phyloP scores from a whole-genome alignment of 805 yeast genomes.

The Wickerhamiella qilinensis region DNA sequence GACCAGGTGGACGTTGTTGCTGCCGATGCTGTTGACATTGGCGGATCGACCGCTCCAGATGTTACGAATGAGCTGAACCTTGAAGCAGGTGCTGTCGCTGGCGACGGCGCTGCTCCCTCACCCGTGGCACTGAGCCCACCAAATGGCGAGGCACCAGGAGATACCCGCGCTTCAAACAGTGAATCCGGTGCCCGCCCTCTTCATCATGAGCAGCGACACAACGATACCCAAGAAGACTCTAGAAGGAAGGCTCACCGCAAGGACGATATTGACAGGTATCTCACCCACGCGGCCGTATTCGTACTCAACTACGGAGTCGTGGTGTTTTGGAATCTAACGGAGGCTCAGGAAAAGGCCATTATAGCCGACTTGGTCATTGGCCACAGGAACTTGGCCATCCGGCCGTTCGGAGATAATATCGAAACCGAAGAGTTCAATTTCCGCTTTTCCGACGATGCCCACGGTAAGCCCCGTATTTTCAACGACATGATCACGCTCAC shows the following conservation, averaged over 20 bases:
- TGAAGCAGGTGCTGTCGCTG: not conserved
- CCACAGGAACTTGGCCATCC: slow-evolving; percentile 33
- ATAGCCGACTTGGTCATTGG: slow-evolving; percentile 83
- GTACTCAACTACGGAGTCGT: slow-evolving; percentile 85
- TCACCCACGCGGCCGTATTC: slow-evolving; percentile 63
- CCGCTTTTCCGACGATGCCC: slow-evolving; percentile 36
- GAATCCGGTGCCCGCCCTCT: not conserved
- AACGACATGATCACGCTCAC: slow-evolving; percentile 88
- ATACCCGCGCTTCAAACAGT: not conserved
- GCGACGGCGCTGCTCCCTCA: not conserved
- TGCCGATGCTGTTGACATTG: not conserved
- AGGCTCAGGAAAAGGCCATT: slow-evolving; percentile 80
- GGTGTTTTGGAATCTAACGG: slow-evolving; percentile 96
- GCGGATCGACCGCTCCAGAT: not conserved
- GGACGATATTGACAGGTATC: slow-evolving; percentile 23
- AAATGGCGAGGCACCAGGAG: too few species aligned
- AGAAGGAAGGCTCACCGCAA: not conserved
- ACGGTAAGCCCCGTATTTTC: slow-evolving; percentile 33
- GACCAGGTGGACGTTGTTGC: not conserved
- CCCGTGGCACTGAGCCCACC: too few species aligned
- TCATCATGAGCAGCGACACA: slow-evolving; percentile 2
- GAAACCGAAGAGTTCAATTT: slow-evolving; percentile 82
- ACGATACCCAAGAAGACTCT: too few species aligned
- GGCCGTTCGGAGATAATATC: slow-evolving; percentile 69
- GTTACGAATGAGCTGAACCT: not conserved